phyloP scores from a whole-genome alignment of 345 rosid genomes.

The Sapria himalayana region DNA sequence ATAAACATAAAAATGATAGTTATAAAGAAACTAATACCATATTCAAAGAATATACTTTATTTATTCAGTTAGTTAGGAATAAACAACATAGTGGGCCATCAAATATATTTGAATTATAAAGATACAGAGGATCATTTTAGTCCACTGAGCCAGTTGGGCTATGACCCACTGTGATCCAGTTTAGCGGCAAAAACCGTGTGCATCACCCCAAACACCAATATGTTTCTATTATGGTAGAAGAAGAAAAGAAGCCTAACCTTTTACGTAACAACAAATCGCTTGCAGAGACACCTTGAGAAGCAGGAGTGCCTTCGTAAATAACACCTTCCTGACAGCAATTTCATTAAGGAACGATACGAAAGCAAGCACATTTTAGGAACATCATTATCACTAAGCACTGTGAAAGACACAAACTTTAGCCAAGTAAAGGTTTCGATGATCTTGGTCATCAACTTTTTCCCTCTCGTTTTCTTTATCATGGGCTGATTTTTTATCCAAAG shows the following conservation, averaged over 20 bases:
- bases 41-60: no score
- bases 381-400: not conserved
- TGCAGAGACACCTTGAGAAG: conserved; percentile 73
- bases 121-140: no score
- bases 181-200: no score
- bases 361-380: not conserved
- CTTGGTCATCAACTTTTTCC: conserved; percentile 42
- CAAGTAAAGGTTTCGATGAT: conserved; percentile 67
- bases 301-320: conserved; percentile 69
- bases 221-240: no score
- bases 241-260: conserved; percentile 17
- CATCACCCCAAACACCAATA: no score
- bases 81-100: no score
- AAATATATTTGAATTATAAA: no score
- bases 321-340: conserved; percentile 52
- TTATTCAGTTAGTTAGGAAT: no score
- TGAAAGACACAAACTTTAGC: conserved; percentile 38
- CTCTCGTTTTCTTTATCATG: conserved; percentile 52
- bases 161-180: no score
- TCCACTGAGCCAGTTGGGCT: no score
- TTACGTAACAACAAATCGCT: conserved; percentile 57
- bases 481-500: conserved; percentile 68
- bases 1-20: no score
- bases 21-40: no score
- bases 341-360: not conserved